Base-by-base conservation (phyloP, 2,329 filamentous ascomycete species). In the Raffaelea albimanens region DNA sequence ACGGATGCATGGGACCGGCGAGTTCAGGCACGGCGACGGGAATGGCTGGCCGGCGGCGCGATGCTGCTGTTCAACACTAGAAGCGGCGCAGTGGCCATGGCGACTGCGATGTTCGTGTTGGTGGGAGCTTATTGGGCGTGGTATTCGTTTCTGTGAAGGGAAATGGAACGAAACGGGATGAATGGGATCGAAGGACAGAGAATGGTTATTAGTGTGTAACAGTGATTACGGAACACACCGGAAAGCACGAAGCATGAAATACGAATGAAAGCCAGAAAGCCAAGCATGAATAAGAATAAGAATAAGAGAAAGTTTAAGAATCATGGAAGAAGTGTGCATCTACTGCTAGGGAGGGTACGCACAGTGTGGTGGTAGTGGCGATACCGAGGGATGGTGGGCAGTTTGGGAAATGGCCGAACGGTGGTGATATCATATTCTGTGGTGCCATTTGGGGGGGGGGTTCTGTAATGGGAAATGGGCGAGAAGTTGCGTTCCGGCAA, bases 51-150 rank as follows among this genome's bases (percentile, higher is more conserved):
- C 2, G 76, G 76, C 8, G 77, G 72, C 71, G 69, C 69, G 44
- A 74, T 76, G 62, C 65, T 76, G 40, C 57, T 79, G 38, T 76
- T 73, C 62, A 72, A 73, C 53, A 79, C 76, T 11, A 67, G 64
- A 52, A 65, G 75, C 53, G 74, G 73, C 2, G 71, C 71, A 3
- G 56, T 67, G 48, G 59, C 73, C 11, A 57, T 80, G 33, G 61
- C 61, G 2, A 68, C 70, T 16, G 45, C 71, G 40, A 48, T 75
- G 29, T 54, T 67, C 3, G 50, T 73, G 11, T 63, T 66, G 9
- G 53, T 70, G 7, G 67, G 68, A 5, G 58, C 62, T 5, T 80
- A 74, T 63, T 77, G 69, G 71, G 48, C 60, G 29, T n/a, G n/a
- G n/a, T n/a, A n/a, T 57, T 44, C 45, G 44, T 44, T 16, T 42